A percentile compares a stretch with the other conserved stretches of the same genome.
phyloP scores from a whole-genome alignment of 441 rosid genomes.

The Syzygium syzygioides region DNA sequence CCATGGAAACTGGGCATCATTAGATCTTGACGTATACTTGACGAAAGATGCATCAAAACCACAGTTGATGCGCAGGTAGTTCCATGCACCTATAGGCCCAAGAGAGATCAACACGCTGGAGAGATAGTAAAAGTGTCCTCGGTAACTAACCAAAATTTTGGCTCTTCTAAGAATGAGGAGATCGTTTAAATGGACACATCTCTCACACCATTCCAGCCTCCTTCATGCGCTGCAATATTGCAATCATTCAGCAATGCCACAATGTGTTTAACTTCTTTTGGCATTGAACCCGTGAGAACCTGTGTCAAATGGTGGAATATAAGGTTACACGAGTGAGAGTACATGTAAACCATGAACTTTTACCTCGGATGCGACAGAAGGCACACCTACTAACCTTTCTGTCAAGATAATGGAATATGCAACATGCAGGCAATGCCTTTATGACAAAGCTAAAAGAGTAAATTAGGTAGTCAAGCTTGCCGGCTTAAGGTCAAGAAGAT shows the following conservation, averaged over 20 bases:
- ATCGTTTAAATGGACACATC: slow-evolving; percentile 17
- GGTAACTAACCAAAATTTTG: neutral
- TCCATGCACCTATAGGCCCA: neutral
- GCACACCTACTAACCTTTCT: neutral
- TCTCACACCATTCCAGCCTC: slow-evolving; percentile 9
- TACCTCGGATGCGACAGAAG: neutral
- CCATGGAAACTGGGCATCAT: neutral
- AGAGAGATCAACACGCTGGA: neutral
- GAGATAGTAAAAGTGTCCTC: neutral
- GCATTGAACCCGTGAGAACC: slow-evolving; percentile 97
- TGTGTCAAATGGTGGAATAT: slow-evolving; percentile 15
- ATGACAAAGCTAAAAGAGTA: neutral
- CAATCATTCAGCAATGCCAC: slow-evolving; percentile 63
- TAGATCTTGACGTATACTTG: neutral
- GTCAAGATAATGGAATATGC: neutral
- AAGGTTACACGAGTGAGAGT: neutral
- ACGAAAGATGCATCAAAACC: neutral
- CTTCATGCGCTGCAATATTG: slow-evolving; percentile 22
- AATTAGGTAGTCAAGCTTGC: neutral
- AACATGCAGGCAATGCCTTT: neutral
- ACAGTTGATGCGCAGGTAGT: neutral
- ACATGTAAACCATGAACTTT: neutral
- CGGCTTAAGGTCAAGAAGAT: neutral
- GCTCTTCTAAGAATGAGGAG: neutral
- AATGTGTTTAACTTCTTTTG: slow-evolving; percentile 82